Evolutionary conservation across 2,329 filamentous ascomycete genomes (phyloP).

Genomic region (Dactylella cylindrospora): DNA sequence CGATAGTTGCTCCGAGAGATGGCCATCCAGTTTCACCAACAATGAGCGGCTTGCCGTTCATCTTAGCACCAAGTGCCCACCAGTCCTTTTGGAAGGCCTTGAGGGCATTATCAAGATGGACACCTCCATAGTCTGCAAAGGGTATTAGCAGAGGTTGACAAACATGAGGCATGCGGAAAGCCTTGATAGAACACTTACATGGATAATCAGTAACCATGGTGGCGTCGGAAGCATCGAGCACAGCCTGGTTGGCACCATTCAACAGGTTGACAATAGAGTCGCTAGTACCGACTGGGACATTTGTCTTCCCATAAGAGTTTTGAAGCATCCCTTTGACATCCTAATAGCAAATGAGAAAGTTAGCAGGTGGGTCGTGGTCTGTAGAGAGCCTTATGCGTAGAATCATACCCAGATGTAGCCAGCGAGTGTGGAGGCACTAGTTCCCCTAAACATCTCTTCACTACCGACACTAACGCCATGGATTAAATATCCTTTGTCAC

Average conservation of each 20-base stretch:
- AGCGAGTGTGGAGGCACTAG: conserved; percentile 6
- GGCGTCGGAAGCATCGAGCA: conserved; percentile 63
- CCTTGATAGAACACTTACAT: conserved; percentile 20
- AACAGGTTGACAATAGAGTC: conserved; percentile 69
- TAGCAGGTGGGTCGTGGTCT: conserved; percentile 48
- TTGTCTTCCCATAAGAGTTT: conserved; percentile 54
- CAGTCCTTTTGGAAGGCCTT: conserved; percentile 32
- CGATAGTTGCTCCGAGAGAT: conserved; percentile 58
- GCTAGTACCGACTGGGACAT: conserved; percentile 64
- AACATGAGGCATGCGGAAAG: no score
- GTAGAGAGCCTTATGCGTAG: conserved; percentile 49
- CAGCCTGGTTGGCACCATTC: conserved; percentile 61
- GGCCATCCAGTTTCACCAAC: conserved; percentile 70
- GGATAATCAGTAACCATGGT: conserved; percentile 39
- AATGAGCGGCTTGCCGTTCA: conserved; percentile 59
- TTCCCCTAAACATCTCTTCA: conserved; percentile 35
- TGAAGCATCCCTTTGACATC: conserved; percentile 60
- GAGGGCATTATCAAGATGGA: conserved; percentile 26
- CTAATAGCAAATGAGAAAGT: conserved; percentile 47
- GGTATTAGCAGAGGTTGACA: no score
- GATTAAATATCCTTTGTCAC: conserved; percentile 19
- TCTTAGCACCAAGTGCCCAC: conserved; percentile 33
- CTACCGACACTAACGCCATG: conserved; percentile 50
- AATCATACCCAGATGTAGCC: conserved; percentile 36
- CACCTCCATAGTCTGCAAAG: conserved; percentile 38